These are phyloP conservation scores for Peniophora sp. DNA, from an alignment of 1,284 basidiomycete genomes.

Conservation along the genomic window DNA sequence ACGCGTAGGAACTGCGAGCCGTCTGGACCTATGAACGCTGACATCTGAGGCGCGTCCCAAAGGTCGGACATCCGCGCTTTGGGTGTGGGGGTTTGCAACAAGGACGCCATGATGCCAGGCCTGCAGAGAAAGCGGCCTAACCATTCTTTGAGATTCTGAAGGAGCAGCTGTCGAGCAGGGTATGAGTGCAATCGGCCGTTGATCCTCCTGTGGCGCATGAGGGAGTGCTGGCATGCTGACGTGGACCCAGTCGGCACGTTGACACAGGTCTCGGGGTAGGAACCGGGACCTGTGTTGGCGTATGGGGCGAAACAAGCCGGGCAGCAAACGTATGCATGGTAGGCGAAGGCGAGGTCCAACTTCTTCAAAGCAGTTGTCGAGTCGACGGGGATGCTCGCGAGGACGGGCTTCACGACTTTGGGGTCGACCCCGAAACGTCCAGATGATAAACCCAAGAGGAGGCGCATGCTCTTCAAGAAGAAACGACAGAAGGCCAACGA, in stretches of 20 bases:
- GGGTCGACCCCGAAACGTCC: background rate
- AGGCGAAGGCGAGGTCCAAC: background rate
- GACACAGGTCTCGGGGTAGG: background rate
- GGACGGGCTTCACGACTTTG: background rate
- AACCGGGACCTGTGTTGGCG: background rate
- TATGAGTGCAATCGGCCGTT: conserved; percentile 10
- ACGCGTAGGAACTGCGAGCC: background rate
- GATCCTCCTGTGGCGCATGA: conserved; percentile 1
- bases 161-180: conserved; percentile 1
- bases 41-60: conserved; percentile 6
- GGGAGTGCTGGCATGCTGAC: background rate
- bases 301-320: conserved; percentile 3
- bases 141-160: conserved; percentile 8
- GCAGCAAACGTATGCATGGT: conserved; percentile 6
- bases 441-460: background rate
- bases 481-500: too few species aligned
- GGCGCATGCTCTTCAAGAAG: background rate
- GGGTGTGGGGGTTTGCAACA: background rate
- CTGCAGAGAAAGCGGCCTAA: conserved; percentile 4
- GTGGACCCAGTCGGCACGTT: background rate
- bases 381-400: background rate
- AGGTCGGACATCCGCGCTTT: conserved; percentile 8
- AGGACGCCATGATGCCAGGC: conserved; percentile 7
- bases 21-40: conserved; percentile 3
- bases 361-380: background rate